Conservation (phyloP, 441 rosid genomes). For the Lagerstroemia fauriei region DNA sequence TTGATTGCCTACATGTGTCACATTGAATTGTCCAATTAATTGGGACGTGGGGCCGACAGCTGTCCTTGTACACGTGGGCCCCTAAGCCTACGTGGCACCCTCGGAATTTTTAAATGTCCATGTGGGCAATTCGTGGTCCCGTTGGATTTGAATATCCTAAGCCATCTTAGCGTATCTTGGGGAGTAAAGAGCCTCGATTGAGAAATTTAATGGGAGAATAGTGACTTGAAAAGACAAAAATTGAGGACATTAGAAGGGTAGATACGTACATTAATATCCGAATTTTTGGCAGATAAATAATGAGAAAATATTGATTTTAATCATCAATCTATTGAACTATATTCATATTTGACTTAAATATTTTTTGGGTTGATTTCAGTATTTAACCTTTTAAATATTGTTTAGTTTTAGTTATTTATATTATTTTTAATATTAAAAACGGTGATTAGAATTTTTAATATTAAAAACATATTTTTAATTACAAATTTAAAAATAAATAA, state of each 20-base stretch:
- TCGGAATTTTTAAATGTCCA: background rate
- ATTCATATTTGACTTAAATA: no score
- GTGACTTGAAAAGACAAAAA: background rate
- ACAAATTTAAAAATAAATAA: no score
- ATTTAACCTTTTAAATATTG: no score
- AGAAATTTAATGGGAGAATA: background rate
- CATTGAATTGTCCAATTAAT: background rate
- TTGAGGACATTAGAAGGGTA: background rate
- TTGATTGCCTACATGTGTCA: background rate
- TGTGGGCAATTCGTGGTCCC: conserved; percentile 10
- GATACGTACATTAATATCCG: background rate
- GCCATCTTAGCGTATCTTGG: conserved; percentile 7
- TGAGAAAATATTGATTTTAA: no score
- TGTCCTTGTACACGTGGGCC: background rate
- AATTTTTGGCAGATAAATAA: background rate
- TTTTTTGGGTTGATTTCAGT: no score
- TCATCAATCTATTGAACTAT: no score
- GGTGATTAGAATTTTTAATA: no score
- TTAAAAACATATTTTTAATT: no score
- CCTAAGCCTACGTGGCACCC: conserved; percentile 6
- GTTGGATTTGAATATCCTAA: background rate
- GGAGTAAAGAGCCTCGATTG: conserved; percentile 1
- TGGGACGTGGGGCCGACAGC: background rate
- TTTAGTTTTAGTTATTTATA: no score
- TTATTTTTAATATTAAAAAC: no score